phyloP scores from a whole-genome alignment of 2,329 filamentous ascomycete species.

The Neodidymelliopsis sp. region DNA sequence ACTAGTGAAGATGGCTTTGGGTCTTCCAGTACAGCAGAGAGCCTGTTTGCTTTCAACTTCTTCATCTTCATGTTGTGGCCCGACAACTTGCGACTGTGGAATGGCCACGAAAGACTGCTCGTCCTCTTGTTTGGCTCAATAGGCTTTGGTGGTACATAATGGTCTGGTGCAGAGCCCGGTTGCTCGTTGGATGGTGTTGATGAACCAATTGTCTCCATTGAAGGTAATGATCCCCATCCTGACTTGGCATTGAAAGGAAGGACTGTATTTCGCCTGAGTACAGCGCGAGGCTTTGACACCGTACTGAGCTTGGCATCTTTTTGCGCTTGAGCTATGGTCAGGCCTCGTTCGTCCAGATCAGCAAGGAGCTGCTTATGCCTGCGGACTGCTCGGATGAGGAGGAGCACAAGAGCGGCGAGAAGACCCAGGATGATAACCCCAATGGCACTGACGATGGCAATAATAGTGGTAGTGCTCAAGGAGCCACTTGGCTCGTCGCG shows the following conservation, averaged over 20 bases:
- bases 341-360: constrained; percentile 44
- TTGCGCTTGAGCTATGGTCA: constrained; percentile 35
- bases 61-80: constrained; percentile 38
- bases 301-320: constrained; percentile 24
- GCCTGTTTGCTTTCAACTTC: constrained; percentile 34
- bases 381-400: constrained; percentile 37
- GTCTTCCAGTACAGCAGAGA: constrained; percentile 52
- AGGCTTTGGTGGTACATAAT: constrained; percentile 27
- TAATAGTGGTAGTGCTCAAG: constrained; percentile 35
- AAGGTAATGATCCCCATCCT: constrained; percentile 53
- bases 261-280: constrained; percentile 41
- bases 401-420: constrained; percentile 31
- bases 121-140: constrained; percentile 25
- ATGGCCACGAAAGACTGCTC: constrained; percentile 43
- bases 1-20: constrained; percentile 43
- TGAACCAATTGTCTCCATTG: constrained; percentile 46
- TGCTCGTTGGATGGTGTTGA: constrained; percentile 22
- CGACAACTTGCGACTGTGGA: constrained; percentile 33
- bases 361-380: constrained; percentile 41
- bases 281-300: constrained; percentile 39
- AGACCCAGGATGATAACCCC: constrained; percentile 37
- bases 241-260: constrained; percentile 46
- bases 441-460: constrained; percentile 34
- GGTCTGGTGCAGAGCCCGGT: constrained; percentile 30
- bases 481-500: constrained; percentile 20